These are phyloP conservation scores for Zygotorulaspora chibaensis DNA, from an alignment of 805 yeast species.

Conservation along the genomic window DNA sequence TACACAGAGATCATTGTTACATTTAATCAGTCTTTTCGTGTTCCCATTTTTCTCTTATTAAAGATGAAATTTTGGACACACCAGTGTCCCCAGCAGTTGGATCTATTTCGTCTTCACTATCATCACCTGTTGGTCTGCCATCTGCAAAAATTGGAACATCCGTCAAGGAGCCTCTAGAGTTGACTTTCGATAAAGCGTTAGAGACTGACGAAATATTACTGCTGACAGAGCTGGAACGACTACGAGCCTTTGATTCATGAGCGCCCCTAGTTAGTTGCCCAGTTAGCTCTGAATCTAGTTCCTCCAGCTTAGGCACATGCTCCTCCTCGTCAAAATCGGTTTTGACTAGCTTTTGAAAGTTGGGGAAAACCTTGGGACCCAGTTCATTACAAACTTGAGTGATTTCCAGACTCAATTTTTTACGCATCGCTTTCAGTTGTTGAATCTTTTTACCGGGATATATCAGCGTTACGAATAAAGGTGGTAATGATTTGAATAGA, in stretches of 20 bases:
- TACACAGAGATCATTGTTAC: not conserved
- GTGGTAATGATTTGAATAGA: conserved; percentile 72
- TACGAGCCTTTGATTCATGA: conserved; percentile 12
- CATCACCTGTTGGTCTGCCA: conserved; percentile 14
- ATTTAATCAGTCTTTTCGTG: conserved; percentile 22
- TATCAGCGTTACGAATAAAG: conserved; percentile 47
- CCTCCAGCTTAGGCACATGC: conserved; percentile 4
- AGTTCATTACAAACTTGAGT: conserved; percentile 74
- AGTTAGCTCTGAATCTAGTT: not conserved
- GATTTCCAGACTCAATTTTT: conserved; percentile 60
- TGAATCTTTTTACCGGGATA: conserved; percentile 42
- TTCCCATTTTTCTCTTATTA: conserved; percentile 30
- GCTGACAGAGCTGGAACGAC: conserved; percentile 29
- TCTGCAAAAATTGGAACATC: conserved; percentile 57
- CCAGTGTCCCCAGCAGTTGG: conserved; percentile 5
- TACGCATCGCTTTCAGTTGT: conserved; percentile 56
- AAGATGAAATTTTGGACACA: conserved; percentile 22
- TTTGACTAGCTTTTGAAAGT: conserved; percentile 48
- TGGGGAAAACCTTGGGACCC: conserved; percentile 87
- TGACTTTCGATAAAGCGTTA: conserved; percentile 58
- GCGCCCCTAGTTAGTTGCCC: conserved; percentile 4
- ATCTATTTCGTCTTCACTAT: conserved; percentile 12
- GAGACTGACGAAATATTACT: conserved; percentile 41
- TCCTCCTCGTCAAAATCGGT: conserved; percentile 8
- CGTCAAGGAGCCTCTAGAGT: conserved; percentile 56